Base-by-base conservation (phyloP, 2,329 filamentous ascomycete genomes). In the Botrytis medusae region DNA sequence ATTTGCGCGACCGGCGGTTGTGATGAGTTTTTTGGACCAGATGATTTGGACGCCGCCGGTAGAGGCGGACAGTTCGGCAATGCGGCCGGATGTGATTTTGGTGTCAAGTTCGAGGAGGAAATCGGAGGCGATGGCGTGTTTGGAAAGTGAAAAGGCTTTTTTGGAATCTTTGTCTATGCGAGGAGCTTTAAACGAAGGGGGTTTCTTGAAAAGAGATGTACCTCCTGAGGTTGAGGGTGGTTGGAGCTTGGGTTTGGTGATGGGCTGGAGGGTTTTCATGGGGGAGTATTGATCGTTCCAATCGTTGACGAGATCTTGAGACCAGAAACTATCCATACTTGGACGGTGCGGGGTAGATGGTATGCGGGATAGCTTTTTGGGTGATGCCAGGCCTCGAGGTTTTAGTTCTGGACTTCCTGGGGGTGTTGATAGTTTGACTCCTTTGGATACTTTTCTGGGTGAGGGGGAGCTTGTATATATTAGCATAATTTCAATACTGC, bases 21-120 rank as follows among this genome's bases (percentile, higher is more conserved):
- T 92, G 79, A 91, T 92, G 69, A 96, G 87, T n/a, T 89, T 93
- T 77, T 92, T 93, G 74, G 87, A 90, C 93, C 93, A 96, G 61
- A 88, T 82, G 54, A 95, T 85, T 72, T 88, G 87, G 64, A 95
- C 86, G 1, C 93, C 93, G 29, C 93, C 92, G 0, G 92, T 92
- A 0, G 85, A 82, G 2, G 85, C 84, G 0, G 92, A 85, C 32
- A 94, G 84, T 37, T 84, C 78, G 1, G 84, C 81, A 12, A 96
- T 87, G 74, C 86, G 83, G 14, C 91, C 89, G 3, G 85, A 77
- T 0, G 91, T 90, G 77, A 95, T 88, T 57, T 83, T 85, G 0
- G 80, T 77, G 80, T 96, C 93, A n/a, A 96, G 88, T 76, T 93
- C 90, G 0, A 76, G 71, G 1, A 96, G 84, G 79, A 95, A 95